A percentile compares a stretch with the other conserved stretches of the same genome.
These are phyloP conservation scores for Rhynchosporium agropyri DNA, from an alignment of 2,329 filamentous ascomycete genomes.

Conservation along the genomic window DNA sequence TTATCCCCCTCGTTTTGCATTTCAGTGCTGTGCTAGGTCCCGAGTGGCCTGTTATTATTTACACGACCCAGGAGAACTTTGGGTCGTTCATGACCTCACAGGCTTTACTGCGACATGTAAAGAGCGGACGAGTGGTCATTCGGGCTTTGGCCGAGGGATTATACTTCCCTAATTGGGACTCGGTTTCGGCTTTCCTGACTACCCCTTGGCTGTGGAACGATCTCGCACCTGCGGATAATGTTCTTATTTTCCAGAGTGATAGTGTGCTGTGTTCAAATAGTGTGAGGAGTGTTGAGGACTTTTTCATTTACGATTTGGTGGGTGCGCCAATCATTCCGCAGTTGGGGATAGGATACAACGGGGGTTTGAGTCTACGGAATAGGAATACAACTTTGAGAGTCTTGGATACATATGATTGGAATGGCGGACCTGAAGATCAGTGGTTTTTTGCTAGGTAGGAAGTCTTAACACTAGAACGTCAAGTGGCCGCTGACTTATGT, in stretches of 20 bases:
- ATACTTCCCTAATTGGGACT: constrained; percentile 43
- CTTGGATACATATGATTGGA: constrained; percentile 37
- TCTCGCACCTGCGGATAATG: constrained; percentile 41
- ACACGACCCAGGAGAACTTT: constrained; percentile 42
- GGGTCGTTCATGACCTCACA: constrained; percentile 42
- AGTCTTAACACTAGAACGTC: neutral
- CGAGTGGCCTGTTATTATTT: constrained; percentile 49
- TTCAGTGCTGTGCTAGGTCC: constrained; percentile 48
- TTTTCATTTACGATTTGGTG: constrained; percentile 44
- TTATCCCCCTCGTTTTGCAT: constrained; percentile 46
- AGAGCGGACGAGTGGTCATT: constrained; percentile 43
- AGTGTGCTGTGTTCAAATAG: constrained; percentile 43
- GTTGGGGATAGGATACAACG: constrained; percentile 43
- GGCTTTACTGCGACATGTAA: constrained; percentile 44
- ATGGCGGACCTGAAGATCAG: constrained; percentile 36
- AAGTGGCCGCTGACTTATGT: constrained; percentile 2
- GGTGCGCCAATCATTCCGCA: constrained; percentile 42
- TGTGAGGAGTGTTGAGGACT: constrained; percentile 42
- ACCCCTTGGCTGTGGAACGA: constrained; percentile 43
- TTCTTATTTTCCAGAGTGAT: constrained; percentile 44
- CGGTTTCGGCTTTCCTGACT: constrained; percentile 44
- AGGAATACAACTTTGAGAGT: constrained; percentile 41
- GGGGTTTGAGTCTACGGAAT: constrained; percentile 45
- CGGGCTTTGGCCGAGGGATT: constrained; percentile 44
- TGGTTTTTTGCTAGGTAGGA: constrained; percentile 36